Conservation (phyloP, 805 yeast genomes). For the Kodamaea leandrae region DNA sequence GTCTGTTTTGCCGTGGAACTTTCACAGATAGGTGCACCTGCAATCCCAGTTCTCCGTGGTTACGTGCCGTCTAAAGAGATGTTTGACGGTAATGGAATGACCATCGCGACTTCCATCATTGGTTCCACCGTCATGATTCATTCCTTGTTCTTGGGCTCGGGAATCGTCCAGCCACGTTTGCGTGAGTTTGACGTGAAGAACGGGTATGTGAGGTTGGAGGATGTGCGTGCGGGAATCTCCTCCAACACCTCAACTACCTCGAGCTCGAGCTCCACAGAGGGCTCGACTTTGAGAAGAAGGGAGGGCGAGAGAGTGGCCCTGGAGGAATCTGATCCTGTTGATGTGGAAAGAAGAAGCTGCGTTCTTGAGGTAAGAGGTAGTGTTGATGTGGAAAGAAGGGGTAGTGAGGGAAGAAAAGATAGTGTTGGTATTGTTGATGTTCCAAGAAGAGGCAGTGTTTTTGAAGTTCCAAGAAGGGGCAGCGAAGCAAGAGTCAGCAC, state of each 20-base stretch:
- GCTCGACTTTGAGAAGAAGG: not conserved
- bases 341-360: not conserved
- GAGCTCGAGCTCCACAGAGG: too few relatives aligned
- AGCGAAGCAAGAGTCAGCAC: not conserved
- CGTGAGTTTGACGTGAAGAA: slow-evolving; percentile 43
- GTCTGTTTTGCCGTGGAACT: slow-evolving; percentile 47
- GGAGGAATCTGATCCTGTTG: not conserved
- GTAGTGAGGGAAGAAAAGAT: too few relatives aligned
- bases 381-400: not conserved
- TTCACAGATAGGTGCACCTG: slow-evolving; percentile 32
- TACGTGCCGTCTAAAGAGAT: slow-evolving; percentile 42
- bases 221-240: slow-evolving; percentile 12
- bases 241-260: too few relatives aligned
- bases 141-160: slow-evolving; percentile 47
- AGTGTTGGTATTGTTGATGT: not conserved
- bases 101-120: slow-evolving; percentile 46
- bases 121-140: slow-evolving; percentile 56
- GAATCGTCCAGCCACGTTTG: slow-evolving; percentile 48
- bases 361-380: not conserved
- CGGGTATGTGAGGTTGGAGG: slow-evolving; percentile 29
- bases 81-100: slow-evolving; percentile 42
- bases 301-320: not conserved
- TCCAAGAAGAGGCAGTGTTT: not conserved
- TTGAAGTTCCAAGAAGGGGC: not conserved
- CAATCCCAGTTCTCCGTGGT: slow-evolving; percentile 40